A percentile compares a stretch with the other conserved stretches of the same genome.
Conservation (phyloP, 495 filamentous ascomycete species). For the Xylaria curta region DNA sequence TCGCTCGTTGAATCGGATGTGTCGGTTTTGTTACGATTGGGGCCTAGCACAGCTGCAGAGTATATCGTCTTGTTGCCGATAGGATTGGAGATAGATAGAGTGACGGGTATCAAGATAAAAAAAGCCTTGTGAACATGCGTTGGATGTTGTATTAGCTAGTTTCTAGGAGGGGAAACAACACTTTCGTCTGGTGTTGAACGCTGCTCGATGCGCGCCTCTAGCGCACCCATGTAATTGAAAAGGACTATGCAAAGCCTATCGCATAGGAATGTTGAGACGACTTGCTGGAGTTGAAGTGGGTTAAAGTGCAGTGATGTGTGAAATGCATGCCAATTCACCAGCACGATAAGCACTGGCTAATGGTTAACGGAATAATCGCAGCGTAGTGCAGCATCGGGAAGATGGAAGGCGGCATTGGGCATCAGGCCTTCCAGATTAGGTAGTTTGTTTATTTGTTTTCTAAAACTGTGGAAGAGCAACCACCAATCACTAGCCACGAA, state of each 20-base stretch:
- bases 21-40: background rate
- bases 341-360: constrained; percentile 4
- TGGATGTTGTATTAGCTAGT: background rate
- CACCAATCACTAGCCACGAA: constrained; percentile 13
- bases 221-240: constrained; percentile 37
- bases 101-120: background rate
- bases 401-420: constrained; percentile 21
- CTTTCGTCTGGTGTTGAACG: constrained; percentile 1
- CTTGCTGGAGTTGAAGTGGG: background rate
- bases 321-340: constrained; percentile 9
- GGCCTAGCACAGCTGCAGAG: constrained; percentile 1
- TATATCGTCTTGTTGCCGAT: background rate
- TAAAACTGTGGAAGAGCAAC: constrained; percentile 37
- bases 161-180: constrained; percentile 11
- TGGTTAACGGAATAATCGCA: constrained; percentile 14
- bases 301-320: constrained; percentile 3
- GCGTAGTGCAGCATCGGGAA: background rate
- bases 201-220: constrained; percentile 32
- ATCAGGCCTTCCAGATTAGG: constrained; percentile 34
- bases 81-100: background rate
- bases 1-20: background rate
- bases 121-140: background rate
- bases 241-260: constrained; percentile 29
- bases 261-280: constrained; percentile 28
- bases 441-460: constrained; percentile 47